phyloP scores from a whole-genome alignment of 1,139 yeast species.

The Geotrichum histeridarum region DNA sequence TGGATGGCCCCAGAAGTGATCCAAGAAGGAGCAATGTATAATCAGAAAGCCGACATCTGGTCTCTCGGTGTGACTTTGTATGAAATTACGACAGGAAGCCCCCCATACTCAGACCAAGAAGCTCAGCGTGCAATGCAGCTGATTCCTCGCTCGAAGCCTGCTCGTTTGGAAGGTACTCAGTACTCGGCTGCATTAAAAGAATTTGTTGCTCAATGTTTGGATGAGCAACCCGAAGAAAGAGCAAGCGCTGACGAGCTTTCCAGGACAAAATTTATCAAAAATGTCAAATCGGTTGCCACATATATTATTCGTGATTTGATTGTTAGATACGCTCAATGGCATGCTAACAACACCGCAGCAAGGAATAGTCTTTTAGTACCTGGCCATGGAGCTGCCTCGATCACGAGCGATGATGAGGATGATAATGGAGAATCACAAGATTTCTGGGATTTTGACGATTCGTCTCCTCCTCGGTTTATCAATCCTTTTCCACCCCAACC shows the following conservation, averaged over 20 bases:
- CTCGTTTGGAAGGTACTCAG: conserved; percentile 85
- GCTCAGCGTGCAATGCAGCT: conserved; percentile 92
- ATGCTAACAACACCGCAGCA: conserved; percentile 31
- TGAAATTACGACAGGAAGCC: conserved; percentile 95
- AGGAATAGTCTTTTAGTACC: conserved; percentile 29
- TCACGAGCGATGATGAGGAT: conserved; percentile 26
- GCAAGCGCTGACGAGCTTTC: conserved; percentile 79
- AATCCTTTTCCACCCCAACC: no score
- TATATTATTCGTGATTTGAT: conserved; percentile 65
- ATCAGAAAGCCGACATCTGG: conserved; percentile 88
- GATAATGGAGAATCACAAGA: conserved; percentile 42
- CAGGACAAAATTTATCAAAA: conserved; percentile 65
- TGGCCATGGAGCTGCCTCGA: conserved; percentile 25
- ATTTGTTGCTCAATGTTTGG: conserved; percentile 83
- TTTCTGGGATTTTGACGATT: conserved; percentile 79
- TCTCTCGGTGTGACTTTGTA: conserved; percentile 88
- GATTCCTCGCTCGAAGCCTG: conserved; percentile 89
- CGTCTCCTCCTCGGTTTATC: neutral
- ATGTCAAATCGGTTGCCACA: conserved; percentile 57
- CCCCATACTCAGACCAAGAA: conserved; percentile 94
- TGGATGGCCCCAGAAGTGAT: conserved; percentile 99
- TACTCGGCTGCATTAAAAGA: conserved; percentile 75
- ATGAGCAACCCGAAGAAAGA: conserved; percentile 87
- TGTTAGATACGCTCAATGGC: conserved; percentile 72
- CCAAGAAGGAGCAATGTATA: conserved; percentile 83